These are phyloP conservation scores for Cairneyella variabilis DNA, from an alignment of 495 filamentous ascomycete genomes.

Conservation along the genomic window DNA sequence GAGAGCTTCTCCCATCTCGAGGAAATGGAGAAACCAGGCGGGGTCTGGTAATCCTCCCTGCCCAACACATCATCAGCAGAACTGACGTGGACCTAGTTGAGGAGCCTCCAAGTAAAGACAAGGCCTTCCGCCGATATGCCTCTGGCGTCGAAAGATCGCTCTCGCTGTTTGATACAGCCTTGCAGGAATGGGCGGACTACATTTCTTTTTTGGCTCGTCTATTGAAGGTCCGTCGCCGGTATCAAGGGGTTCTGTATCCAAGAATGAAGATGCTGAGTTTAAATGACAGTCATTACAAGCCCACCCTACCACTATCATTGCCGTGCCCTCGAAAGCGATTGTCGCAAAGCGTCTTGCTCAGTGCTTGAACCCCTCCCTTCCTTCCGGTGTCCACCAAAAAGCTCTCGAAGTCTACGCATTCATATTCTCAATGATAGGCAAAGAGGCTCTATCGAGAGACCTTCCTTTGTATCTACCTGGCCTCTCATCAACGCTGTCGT, in stretches of 20 bases:
- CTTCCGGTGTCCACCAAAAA: constrained; percentile 98
- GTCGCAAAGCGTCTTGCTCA: constrained; percentile 91
- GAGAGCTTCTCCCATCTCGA: constrained; percentile 63
- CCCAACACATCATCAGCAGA: background rate
- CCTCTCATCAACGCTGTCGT: constrained; percentile 81
- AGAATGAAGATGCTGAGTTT: constrained; percentile 2
- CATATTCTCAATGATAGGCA: constrained; percentile 75
- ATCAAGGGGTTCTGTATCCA: background rate
- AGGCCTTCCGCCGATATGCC: constrained; percentile 87
- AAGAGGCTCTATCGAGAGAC: constrained; percentile 73
- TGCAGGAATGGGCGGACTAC: constrained; percentile 99
- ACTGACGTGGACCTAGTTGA: constrained; percentile 31
- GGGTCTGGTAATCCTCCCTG: constrained; percentile 35
- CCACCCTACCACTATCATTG: constrained; percentile 60
- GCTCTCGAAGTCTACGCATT: constrained; percentile 89
- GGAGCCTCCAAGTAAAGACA: constrained; percentile 76
- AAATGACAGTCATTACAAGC: constrained; percentile 75
- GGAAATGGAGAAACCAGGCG: constrained; percentile 53
- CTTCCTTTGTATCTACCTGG: constrained; percentile 86
- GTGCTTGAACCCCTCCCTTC: constrained; percentile 88
- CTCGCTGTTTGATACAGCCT: constrained; percentile 82
- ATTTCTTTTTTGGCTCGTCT: constrained; percentile 93
- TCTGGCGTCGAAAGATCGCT: constrained; percentile 83
- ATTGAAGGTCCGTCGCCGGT: constrained; percentile 62
- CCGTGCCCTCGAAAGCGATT: constrained; percentile 76